Evolutionary conservation across 176 grass and related monocot genomes (phyloP).

Genomic region (Oryza meyeriana): DNA sequence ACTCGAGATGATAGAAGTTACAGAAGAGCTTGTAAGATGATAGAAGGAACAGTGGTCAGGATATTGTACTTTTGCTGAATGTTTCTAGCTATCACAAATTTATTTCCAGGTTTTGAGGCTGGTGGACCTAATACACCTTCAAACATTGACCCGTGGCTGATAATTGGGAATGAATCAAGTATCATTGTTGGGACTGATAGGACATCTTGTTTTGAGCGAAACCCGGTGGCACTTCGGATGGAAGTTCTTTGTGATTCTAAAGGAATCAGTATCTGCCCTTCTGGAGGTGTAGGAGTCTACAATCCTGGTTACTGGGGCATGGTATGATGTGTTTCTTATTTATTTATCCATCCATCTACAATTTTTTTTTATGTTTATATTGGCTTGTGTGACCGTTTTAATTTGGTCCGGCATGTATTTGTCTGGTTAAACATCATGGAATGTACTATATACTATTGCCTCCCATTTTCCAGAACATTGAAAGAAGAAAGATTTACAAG

Average conservation of each 20-base stretch:
- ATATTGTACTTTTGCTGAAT: slow-evolving; percentile 1
- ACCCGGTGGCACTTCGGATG: slow-evolving; percentile 77
- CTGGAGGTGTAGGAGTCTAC: slow-evolving; percentile 78
- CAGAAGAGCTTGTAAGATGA: not conserved
- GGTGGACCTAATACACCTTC: slow-evolving; percentile 90
- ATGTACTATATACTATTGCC: not conserved
- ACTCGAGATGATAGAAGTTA: not conserved
- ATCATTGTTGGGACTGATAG: slow-evolving; percentile 67
- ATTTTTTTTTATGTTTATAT: not conserved
- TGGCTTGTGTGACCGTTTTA: not conserved
- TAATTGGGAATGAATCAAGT: slow-evolving; percentile 71
- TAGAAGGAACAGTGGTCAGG: not conserved
- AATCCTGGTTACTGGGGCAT: slow-evolving; percentile 98
- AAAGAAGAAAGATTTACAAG: slow-evolving; percentile 62
- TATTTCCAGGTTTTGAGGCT: slow-evolving; percentile 73
- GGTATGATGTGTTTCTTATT: slow-evolving; percentile 48
- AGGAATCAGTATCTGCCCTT: slow-evolving; percentile 54
- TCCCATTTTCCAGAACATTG: slow-evolving; percentile 59
- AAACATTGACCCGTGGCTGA: slow-evolving; percentile 80
- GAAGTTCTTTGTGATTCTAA: slow-evolving; percentile 67
- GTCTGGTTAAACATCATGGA: not conserved
- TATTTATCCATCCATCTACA: not conserved
- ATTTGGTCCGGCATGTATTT: not conserved
- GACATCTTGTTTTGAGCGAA: slow-evolving; percentile 64
- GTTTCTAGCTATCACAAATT: slow-evolving; percentile 6